A percentile compares a stretch with the other conserved stretches of the same genome.
Conservation (phyloP, 2,329 filamentous ascomycete genomes). For the Canariomyces notabilis region DNA sequence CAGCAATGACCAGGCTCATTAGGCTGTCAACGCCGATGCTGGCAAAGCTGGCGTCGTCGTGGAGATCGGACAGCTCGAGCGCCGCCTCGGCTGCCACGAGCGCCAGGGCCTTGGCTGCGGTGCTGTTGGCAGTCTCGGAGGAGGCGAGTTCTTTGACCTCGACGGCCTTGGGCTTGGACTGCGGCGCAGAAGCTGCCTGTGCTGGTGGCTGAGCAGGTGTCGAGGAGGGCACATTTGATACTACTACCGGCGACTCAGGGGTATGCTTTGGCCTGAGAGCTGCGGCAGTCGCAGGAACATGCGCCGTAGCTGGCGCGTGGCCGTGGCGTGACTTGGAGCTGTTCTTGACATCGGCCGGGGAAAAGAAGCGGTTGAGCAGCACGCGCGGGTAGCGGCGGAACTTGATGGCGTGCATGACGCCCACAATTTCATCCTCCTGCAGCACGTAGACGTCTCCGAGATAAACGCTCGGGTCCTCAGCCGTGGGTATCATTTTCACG, state of each 20-base stretch:
- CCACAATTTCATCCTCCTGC: slow-evolving; percentile 31
- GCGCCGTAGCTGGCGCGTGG: too few species aligned
- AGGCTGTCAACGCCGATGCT: slow-evolving; percentile 54
- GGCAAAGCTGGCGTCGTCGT: slow-evolving; percentile 35
- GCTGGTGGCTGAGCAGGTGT: neutral
- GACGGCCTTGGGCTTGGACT: too few species aligned
- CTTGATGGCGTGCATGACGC: slow-evolving; percentile 30
- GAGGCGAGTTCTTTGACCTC: too few species aligned
- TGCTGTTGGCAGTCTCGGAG: slow-evolving; percentile 30
- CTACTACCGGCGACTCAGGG: too few species aligned
- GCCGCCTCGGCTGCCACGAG: slow-evolving; percentile 53
- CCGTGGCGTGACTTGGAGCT: too few species aligned
- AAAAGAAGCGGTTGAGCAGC: slow-evolving; percentile 38
- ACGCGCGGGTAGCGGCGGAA: slow-evolving; percentile 36
- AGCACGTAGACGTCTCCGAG: slow-evolving; percentile 35
- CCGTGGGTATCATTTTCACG: slow-evolving; percentile 35
- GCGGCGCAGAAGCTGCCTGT: neutral
- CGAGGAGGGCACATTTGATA: too few species aligned
- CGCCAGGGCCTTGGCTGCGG: slow-evolving; percentile 26
- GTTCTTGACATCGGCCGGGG: slow-evolving; percentile 27
- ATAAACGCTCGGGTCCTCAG: slow-evolving; percentile 26
- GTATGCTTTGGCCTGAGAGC: too few species aligned
- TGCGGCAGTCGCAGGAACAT: too few species aligned
- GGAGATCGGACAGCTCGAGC: slow-evolving; percentile 45
- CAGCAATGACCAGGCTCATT: slow-evolving; percentile 51